Evolutionary conservation across 768 basidiomycete genomes (phyloP).

Genomic region (Daedaleopsis sinensis): DNA sequence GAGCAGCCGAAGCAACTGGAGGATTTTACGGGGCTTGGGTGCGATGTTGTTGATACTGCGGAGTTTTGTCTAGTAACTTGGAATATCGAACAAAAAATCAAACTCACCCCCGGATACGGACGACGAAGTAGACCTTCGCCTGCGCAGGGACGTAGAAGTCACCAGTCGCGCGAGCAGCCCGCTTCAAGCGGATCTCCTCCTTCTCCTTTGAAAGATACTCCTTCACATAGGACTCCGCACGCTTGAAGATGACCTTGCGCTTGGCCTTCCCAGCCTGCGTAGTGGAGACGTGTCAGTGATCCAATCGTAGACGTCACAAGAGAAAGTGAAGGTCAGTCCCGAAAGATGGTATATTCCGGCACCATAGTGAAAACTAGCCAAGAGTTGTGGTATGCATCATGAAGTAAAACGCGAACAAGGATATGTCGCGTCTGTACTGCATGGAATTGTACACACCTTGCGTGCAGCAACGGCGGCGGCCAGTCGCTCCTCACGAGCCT

Average conservation of each 20-base stretch:
- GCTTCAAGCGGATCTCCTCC: conserved; percentile 95
- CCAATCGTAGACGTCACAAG: not conserved
- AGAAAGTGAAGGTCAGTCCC: conserved; percentile 61
- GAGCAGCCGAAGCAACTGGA: conserved; percentile 96
- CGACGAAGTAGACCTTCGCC: conserved; percentile 96
- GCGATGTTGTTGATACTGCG: conserved; percentile 98
- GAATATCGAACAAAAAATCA: not conserved
- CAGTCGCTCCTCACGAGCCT: conserved; percentile 92
- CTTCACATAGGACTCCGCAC: conserved; percentile 97
- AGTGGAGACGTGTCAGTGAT: conserved; percentile 11
- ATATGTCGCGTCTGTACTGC: not conserved
- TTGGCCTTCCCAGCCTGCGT: conserved; percentile 83
- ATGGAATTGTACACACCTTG: conserved; percentile 63
- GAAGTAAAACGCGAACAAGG: conserved; percentile 24
- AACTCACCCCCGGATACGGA: conserved; percentile 94
- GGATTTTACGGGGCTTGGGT: conserved; percentile 98
- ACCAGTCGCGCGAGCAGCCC: conserved; percentile 86
- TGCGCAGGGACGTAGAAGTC: conserved; percentile 98
- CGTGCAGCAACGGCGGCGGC: conserved; percentile 81
- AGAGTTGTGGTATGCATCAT: conserved; percentile 85
- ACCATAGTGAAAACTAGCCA: conserved; percentile 82
- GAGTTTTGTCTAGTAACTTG: conserved; percentile 1
- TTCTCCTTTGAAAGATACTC: conserved; percentile 91
- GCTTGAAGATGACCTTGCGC: conserved; percentile 98
- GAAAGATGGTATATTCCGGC: conserved; percentile 94